These are phyloP conservation scores for Phoma herbarum DNA, from an alignment of 2,329 filamentous ascomycete species.

Conservation along the genomic window DNA sequence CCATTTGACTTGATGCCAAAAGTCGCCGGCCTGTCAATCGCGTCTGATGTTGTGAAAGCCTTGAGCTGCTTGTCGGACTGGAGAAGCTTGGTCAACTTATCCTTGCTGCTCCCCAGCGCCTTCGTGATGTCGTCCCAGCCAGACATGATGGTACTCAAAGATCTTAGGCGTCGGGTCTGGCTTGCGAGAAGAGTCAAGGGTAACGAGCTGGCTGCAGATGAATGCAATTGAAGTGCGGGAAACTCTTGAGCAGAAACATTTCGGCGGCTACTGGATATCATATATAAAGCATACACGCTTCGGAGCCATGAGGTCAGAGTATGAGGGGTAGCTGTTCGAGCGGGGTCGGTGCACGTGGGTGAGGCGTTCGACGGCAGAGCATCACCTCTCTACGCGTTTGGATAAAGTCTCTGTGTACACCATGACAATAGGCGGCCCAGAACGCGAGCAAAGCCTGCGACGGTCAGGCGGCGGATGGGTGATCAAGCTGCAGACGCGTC, in stretches of 20 bases:
- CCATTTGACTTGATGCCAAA: conserved; percentile 50
- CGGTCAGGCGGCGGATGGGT: conserved; percentile 6
- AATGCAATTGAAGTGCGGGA: not conserved
- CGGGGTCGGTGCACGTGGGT: conserved; percentile 23
- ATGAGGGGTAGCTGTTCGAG: conserved; percentile 22
- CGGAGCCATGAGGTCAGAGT: conserved; percentile 18
- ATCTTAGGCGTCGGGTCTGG: not conserved
- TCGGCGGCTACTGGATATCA: not conserved
- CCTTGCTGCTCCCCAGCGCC: conserved; percentile 44
- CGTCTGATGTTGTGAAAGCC: conserved; percentile 47
- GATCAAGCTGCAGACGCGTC: conserved; percentile 16
- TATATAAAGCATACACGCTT: conserved; percentile 17
- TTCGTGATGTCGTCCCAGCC: conserved; percentile 47
- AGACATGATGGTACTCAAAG: conserved; percentile 32
- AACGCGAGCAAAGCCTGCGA: not conserved
- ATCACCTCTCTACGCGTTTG: conserved; percentile 1
- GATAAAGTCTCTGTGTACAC: conserved; percentile 6
- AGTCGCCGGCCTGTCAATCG: conserved; percentile 44
- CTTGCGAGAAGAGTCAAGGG: not conserved
- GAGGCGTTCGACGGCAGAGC: conserved; percentile 14
- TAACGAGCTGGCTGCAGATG: not conserved
- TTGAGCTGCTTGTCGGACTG: conserved; percentile 47
- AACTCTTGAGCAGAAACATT: not conserved
- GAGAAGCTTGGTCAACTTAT: conserved; percentile 44
- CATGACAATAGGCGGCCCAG: conserved; percentile 8